Conservation (phyloP, 2,329 filamentous ascomycete genomes). For the Stagonosporopsis cucurbitacearum region DNA sequence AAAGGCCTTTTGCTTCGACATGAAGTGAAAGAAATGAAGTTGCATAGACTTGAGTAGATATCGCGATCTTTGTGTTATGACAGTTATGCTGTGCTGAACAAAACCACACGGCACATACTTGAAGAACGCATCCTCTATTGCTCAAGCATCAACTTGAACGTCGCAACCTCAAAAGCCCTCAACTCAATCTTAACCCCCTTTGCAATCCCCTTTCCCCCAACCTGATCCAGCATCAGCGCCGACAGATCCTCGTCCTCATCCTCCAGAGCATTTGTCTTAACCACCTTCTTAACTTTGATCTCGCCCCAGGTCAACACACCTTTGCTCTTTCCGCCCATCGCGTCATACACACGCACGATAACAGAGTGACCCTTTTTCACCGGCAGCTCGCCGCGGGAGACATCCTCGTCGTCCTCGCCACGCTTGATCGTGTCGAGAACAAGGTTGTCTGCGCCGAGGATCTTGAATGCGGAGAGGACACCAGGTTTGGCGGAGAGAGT, state of each 20-base stretch:
- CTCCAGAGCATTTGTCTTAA: slow-evolving; percentile 86
- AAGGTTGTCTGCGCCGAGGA: slow-evolving; percentile 70
- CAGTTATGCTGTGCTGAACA: no score
- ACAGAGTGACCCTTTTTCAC: slow-evolving; percentile 75
- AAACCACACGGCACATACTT: no score
- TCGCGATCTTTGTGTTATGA: no score
- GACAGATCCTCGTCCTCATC: slow-evolving; percentile 71
- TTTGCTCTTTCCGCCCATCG: slow-evolving; percentile 78
- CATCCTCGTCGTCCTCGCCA: slow-evolving; percentile 65
- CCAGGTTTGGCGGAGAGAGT: slow-evolving; percentile 2
- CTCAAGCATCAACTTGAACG: slow-evolving; percentile 65
- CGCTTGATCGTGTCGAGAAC: slow-evolving; percentile 91
- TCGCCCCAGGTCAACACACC: slow-evolving; percentile 70
- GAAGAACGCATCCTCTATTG: no score
- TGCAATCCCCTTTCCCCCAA: slow-evolving; percentile 62
- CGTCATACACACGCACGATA: slow-evolving; percentile 86
- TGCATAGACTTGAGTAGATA: no score
- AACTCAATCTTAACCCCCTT: slow-evolving; percentile 63
- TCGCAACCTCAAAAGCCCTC: slow-evolving; percentile 84
- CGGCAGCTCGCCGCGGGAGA: slow-evolving; percentile 63
- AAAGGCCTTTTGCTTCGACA: no score
- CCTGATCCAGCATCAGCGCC: slow-evolving; percentile 39
- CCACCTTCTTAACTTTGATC: slow-evolving; percentile 76
- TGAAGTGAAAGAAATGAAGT: no score
- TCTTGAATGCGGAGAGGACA: slow-evolving; percentile 65